phyloP scores from a whole-genome alignment of 345 rosid species.

The Eucalyptus curtisii region DNA sequence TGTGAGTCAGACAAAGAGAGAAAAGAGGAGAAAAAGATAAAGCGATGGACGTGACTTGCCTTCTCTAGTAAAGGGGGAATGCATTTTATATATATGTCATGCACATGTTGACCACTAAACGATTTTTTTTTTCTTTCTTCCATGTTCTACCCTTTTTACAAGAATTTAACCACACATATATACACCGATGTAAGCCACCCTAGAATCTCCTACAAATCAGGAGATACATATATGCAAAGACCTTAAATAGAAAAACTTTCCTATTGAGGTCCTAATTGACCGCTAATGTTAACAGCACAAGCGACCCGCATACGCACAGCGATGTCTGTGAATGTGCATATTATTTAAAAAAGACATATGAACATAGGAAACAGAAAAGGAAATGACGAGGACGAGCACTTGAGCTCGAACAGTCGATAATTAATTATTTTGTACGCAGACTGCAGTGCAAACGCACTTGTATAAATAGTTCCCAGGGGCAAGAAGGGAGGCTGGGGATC shows the following conservation, averaged over 20 bases:
- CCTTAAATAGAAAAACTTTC: no score
- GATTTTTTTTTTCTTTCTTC: no score
- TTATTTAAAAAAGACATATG: background rate
- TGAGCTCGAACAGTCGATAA: background rate
- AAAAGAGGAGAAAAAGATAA: background rate
- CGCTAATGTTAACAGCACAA: background rate
- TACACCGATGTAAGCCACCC: no score
- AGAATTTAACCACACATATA: no score
- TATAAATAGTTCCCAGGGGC: background rate
- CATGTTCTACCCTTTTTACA: no score
- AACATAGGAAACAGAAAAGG: background rate
- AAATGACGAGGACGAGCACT: background rate
- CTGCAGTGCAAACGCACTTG: background rate
- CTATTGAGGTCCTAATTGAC: no score
- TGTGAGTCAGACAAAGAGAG: background rate
- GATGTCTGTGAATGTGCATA: no score
- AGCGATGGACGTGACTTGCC: background rate
- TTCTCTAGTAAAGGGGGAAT: background rate
- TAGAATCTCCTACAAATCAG: no score
- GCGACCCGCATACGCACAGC: background rate
- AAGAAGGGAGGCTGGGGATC: background rate
- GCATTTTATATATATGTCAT: background rate
- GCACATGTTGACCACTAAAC: rapidly evolving
- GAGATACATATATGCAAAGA: no score
- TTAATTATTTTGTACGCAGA: background rate